Evolutionary conservation across 139 green algal species (phyloP).

Genomic region (Tetraselmis chui): DNA sequence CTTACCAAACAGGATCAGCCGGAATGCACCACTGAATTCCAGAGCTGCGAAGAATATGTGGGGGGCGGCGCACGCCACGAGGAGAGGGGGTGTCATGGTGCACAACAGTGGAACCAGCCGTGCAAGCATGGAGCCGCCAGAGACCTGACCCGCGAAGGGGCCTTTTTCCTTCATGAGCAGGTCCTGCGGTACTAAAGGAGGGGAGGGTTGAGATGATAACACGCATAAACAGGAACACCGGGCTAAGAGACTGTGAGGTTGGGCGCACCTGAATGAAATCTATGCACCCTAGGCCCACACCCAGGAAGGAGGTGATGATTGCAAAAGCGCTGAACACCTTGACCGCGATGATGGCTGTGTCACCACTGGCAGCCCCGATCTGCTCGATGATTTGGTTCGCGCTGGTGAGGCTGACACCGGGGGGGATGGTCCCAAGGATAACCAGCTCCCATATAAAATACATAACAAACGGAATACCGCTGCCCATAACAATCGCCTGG

Average conservation of each 20-base stretch:
- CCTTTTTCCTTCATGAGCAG: neutral
- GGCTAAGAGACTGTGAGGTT: neutral
- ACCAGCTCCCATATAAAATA: constrained; percentile 1
- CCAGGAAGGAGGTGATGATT: constrained; percentile 19
- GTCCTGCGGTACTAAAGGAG: neutral
- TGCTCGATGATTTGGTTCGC: constrained; percentile 4
- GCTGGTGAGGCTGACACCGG: neutral
- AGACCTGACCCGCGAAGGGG: neutral
- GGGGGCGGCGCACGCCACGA: neutral
- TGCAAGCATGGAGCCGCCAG: neutral
- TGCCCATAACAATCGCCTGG: neutral
- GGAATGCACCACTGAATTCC: constrained; percentile 5
- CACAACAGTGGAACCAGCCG: neutral
- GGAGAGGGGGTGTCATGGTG: constrained; percentile 1
- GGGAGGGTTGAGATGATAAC: too few relatives aligned
- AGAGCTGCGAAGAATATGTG: constrained; percentile 2
- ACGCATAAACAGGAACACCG: neutral
- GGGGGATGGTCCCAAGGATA: constrained; percentile 12
- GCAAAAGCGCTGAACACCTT: constrained; percentile 14
- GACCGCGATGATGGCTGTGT: neutral
- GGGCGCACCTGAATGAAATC: constrained; percentile 15
- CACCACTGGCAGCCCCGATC: constrained; percentile 2
- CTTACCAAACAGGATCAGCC: constrained; percentile 9
- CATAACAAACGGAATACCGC: neutral
- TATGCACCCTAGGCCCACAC: constrained; percentile 12